A percentile compares a stretch with the other conserved stretches of the same genome.
Evolutionary conservation across 768 basidiomycete genomes (phyloP).

Genomic region (Mycena venus): DNA sequence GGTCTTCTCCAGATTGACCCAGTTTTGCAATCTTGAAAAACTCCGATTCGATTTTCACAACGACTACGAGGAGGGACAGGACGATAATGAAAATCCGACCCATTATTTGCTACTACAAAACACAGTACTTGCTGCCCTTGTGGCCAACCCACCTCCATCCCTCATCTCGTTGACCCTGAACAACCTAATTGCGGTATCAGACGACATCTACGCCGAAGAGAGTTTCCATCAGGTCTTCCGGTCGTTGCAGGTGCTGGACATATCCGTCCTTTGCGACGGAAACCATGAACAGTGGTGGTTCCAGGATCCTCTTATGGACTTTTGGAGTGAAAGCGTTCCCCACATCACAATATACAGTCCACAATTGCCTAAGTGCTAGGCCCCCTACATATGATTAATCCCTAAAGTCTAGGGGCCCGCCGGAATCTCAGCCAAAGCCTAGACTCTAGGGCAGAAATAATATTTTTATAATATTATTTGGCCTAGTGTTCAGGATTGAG

Average conservation of each 20-base stretch:
- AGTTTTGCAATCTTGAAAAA: neutral
- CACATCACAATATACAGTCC: no score
- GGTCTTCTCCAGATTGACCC: neutral
- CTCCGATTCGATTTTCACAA: neutral
- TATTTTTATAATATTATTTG: no score
- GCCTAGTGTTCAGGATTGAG: no score
- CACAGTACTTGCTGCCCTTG: conserved; percentile 3
- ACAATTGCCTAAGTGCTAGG: no score
- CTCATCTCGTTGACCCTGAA: conserved; percentile 1
- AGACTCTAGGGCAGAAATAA: no score
- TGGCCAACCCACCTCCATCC: neutral
- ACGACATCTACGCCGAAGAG: neutral
- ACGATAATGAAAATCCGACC: neutral
- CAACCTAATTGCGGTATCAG: conserved; percentile 7
- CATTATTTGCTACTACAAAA: conserved; percentile 12
- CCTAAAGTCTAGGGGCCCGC: no score
- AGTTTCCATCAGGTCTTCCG: conserved; percentile 1
- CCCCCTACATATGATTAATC: no score
- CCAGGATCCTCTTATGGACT: neutral
- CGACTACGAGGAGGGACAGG: neutral
- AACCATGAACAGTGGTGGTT: neutral
- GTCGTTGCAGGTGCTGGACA: neutral
- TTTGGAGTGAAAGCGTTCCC: neutral
- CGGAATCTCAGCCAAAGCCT: no score
- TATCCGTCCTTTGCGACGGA: neutral